phyloP scores from a whole-genome alignment of 805 yeast genomes.

The Cyberlindnera euphorbiiphila region DNA sequence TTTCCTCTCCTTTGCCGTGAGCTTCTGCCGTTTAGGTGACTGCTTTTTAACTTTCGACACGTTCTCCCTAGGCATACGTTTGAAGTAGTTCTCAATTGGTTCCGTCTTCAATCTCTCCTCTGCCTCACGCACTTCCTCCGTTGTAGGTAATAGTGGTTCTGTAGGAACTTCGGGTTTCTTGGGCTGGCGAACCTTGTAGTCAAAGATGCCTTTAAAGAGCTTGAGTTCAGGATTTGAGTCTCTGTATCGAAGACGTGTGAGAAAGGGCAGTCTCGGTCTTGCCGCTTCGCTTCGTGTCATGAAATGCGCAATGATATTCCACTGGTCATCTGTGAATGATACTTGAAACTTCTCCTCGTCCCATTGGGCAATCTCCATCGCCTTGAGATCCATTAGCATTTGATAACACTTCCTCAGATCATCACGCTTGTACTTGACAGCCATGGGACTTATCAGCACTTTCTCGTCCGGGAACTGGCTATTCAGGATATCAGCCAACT shows the following conservation, averaged over 20 bases:
- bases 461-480: slow-evolving; percentile 8
- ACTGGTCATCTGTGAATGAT: slow-evolving; percentile 5
- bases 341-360: slow-evolving; percentile 11
- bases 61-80: neutral
- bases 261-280: slow-evolving; percentile 1
- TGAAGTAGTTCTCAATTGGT: slow-evolving; percentile 5
- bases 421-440: slow-evolving; percentile 11
- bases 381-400: slow-evolving; percentile 9
- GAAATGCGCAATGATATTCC: slow-evolving; percentile 10
- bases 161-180: neutral
- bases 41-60: neutral
- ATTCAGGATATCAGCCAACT: slow-evolving; percentile 7
- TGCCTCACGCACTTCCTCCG: slow-evolving; percentile 4
- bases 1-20: slow-evolving; percentile 1
- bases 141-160: slow-evolving; percentile 2
- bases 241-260: slow-evolving; percentile 6
- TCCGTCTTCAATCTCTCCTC: neutral
- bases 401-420: slow-evolving; percentile 10
- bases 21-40: slow-evolving; percentile 5
- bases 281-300: slow-evolving; percentile 1
- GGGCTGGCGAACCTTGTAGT: slow-evolving; percentile 1
- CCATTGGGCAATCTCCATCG: slow-evolving; percentile 11
- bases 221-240: slow-evolving; percentile 10
- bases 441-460: neutral
- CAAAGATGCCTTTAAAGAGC: slow-evolving; percentile 10